Conservation (phyloP, 129 eudicot species). For the Pittosporum tobira region DNA sequence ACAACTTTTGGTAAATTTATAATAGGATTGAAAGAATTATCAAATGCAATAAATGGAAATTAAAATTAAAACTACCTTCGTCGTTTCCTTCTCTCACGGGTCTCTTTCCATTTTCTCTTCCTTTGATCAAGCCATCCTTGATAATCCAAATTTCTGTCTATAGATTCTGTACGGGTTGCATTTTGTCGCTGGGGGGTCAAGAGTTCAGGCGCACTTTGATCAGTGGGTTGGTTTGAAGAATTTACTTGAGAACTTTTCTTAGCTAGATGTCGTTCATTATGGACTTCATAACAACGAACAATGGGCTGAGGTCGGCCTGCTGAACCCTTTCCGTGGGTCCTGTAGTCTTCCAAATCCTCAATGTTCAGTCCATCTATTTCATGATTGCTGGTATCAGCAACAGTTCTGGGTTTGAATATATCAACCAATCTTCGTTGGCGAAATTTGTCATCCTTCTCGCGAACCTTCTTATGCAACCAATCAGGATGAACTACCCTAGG, state of each 20-base stretch:
- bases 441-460: slow-evolving; percentile 92
- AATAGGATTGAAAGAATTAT: neutral
- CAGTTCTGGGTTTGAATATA: slow-evolving; percentile 35
- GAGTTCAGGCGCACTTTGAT: slow-evolving; percentile 18
- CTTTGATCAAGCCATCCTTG: slow-evolving; percentile 80
- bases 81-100: slow-evolving; percentile 72
- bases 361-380: slow-evolving; percentile 29
- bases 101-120: slow-evolving; percentile 93
- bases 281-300: slow-evolving; percentile 57
- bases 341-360: slow-evolving; percentile 82
- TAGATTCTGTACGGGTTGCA: slow-evolving; percentile 22
- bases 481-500: slow-evolving; percentile 98
- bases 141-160: slow-evolving; percentile 71
- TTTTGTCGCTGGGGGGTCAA: slow-evolving; percentile 21
- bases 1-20: neutral
- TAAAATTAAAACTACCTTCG: slow-evolving; percentile 44
- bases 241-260: slow-evolving; percentile 23
- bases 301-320: slow-evolving; percentile 56
- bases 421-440: slow-evolving; percentile 76
- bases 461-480: slow-evolving; percentile 93
- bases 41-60: neutral
- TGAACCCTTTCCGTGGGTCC: slow-evolving; percentile 41
- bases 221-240: slow-evolving; percentile 14
- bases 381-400: slow-evolving; percentile 21
- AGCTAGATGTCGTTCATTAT: slow-evolving; percentile 19